Evolutionary conservation across 2,329 filamentous ascomycete species (phyloP).

Genomic region (Penicillium olsonii): DNA sequence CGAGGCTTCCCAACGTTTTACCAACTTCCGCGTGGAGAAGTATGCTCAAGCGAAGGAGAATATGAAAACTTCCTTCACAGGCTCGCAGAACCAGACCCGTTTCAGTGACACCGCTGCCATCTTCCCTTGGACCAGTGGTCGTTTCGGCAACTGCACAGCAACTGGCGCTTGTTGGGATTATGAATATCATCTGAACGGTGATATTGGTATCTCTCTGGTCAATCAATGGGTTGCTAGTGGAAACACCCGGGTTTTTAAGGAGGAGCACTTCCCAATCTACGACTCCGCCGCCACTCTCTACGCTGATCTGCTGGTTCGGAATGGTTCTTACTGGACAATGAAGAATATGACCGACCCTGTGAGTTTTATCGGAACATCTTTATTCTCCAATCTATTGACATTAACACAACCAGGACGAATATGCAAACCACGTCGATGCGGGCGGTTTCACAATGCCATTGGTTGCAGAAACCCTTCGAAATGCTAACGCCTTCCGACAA

Average conservation of each 20-base stretch:
- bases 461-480: conserved; percentile 56
- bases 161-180: conserved; percentile 69
- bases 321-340: conserved; percentile 56
- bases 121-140: conserved; percentile 68
- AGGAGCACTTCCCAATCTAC: conserved; percentile 62
- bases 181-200: conserved; percentile 70
- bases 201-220: conserved; percentile 64
- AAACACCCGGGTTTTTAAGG: conserved; percentile 57
- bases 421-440: conserved; percentile 67
- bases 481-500: conserved; percentile 59
- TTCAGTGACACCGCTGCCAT: conserved; percentile 62
- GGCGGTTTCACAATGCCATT: conserved; percentile 69
- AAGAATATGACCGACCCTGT: conserved; percentile 72
- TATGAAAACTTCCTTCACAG: conserved; percentile 55
- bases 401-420: conserved; percentile 56
- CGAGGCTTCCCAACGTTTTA: conserved; percentile 62
- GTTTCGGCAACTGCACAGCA: conserved; percentile 68
- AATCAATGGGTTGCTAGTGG: conserved; percentile 64
- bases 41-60: conserved; percentile 63
- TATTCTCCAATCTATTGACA: conserved; percentile 1
- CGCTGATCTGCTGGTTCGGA: conserved; percentile 60
- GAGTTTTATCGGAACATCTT: conserved; percentile 23
- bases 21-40: conserved; percentile 63
- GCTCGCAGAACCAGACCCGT: conserved; percentile 61
- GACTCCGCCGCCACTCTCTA: conserved; percentile 65